These are phyloP conservation scores for Xylariaceae sp. DNA, from an alignment of 2,329 filamentous ascomycete species.

Conservation along the genomic window DNA sequence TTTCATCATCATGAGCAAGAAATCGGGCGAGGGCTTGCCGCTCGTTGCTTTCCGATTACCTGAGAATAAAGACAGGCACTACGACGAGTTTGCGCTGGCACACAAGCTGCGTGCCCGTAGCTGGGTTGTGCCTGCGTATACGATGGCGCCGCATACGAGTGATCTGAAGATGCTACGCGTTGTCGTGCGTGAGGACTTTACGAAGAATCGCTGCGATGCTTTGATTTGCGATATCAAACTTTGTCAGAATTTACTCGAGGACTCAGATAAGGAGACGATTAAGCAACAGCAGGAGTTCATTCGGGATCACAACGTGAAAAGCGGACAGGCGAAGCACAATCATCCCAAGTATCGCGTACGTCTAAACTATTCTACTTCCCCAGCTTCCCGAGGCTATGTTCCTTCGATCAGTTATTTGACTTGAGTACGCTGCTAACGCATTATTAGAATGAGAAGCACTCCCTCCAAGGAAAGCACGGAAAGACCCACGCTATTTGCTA, in stretches of 20 bases:
- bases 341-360: conserved; percentile 48
- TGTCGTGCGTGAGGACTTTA: conserved; percentile 91
- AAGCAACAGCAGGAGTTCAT: conserved; percentile 66
- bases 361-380: conserved; percentile 1
- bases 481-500: conserved; percentile 88
- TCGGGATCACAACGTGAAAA: conserved; percentile 49
- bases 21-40: conserved; percentile 72
- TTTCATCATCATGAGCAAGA: conserved; percentile 85
- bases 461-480: conserved; percentile 80
- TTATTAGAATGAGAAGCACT: conserved; percentile 70
- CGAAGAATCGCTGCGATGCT: conserved; percentile 72
- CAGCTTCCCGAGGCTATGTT: background rate
- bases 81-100: conserved; percentile 74
- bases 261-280: conserved; percentile 70
- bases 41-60: conserved; percentile 82
- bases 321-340: conserved; percentile 51
- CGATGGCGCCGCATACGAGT: conserved; percentile 86
- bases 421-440: conserved; percentile 1
- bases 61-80: conserved; percentile 53
- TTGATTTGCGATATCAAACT: conserved; percentile 76
- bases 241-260: conserved; percentile 65
- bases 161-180: conserved; percentile 87
- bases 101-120: conserved; percentile 82
- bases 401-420: no score
- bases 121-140: conserved; percentile 95